These are phyloP conservation scores for Backusella tuberculispora DNA, from an alignment of 192 early-diverging fungal species.

Conservation along the genomic window DNA sequence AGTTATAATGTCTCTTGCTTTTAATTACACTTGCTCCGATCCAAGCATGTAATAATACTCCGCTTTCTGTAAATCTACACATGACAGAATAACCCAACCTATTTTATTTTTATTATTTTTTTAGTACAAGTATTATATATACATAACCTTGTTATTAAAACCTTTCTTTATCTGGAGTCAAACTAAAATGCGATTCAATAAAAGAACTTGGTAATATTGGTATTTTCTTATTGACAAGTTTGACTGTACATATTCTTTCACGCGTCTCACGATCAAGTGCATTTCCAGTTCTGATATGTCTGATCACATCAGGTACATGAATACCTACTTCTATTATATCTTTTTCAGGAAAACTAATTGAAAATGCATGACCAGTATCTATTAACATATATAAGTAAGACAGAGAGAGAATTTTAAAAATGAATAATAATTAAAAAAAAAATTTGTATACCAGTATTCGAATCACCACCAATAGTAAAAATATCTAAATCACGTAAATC, in stretches of 20 bases:
- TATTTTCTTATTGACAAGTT: constrained; percentile 91
- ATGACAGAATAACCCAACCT: constrained; percentile 90
- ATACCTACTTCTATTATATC: constrained; percentile 71
- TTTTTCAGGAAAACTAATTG: constrained; percentile 56
- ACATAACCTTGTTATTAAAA: background rate
- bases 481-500: constrained; percentile 71
- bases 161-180: constrained; percentile 81
- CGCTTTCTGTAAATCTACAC: constrained; percentile 91
- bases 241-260: constrained; percentile 85
- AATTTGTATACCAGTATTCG: constrained; percentile 39
- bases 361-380: constrained; percentile 76
- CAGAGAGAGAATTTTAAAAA: background rate
- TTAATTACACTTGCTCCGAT: constrained; percentile 90
- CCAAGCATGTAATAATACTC: constrained; percentile 70
- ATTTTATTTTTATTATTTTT: background rate
- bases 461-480: constrained; percentile 65
- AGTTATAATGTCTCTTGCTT: constrained; percentile 29
- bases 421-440: background rate
- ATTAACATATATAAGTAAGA: background rate
- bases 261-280: constrained; percentile 93
- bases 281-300: constrained; percentile 89
- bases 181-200: constrained; percentile 92
- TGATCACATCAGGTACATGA: constrained; percentile 94
- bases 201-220: constrained; percentile 92
- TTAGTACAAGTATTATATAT: background rate